phyloP scores from a whole-genome alignment of 2,329 filamentous ascomycete genomes.

The Scytalidium lignicola region DNA sequence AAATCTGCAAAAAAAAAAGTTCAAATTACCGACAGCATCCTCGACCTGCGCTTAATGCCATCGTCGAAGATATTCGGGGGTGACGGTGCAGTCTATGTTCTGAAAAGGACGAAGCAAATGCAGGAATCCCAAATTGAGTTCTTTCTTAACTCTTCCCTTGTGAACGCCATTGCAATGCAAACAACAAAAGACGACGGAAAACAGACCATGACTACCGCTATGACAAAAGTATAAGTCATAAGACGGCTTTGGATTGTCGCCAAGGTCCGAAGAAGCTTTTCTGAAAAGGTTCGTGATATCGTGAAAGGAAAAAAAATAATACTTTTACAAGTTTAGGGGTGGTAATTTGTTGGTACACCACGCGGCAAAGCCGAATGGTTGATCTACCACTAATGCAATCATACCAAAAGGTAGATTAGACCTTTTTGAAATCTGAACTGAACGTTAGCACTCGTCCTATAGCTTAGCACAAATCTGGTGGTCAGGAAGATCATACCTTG shows the following conservation, averaged over 20 bases:
- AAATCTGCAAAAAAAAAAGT: slow-evolving; percentile 8
- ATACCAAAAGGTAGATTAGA: slow-evolving; percentile 22
- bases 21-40: slow-evolving; percentile 36
- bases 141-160: slow-evolving; percentile 19
- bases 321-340: slow-evolving; percentile 24
- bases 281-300: slow-evolving; percentile 25
- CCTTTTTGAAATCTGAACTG: slow-evolving; percentile 30
- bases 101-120: slow-evolving; percentile 20
- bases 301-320: slow-evolving; percentile 21
- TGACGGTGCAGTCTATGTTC: slow-evolving; percentile 29
- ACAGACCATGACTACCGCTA: slow-evolving; percentile 17
- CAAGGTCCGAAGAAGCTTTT: slow-evolving; percentile 20
- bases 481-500: slow-evolving; percentile 63
- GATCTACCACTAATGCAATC: slow-evolving; percentile 26
- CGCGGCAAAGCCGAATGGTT: slow-evolving; percentile 13
- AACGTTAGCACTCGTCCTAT: slow-evolving; percentile 18
- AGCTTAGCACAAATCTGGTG: too few species aligned
- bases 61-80: slow-evolving; percentile 21
- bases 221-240: slow-evolving; percentile 15
- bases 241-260: slow-evolving; percentile 9
- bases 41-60: slow-evolving; percentile 37
- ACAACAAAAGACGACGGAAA: slow-evolving; percentile 8
- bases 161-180: slow-evolving; percentile 29
- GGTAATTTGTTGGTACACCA: slow-evolving; percentile 24
- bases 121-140: slow-evolving; percentile 25